Conservation (phyloP, 768 basidiomycete genomes). For the Hericium erinaceus region DNA sequence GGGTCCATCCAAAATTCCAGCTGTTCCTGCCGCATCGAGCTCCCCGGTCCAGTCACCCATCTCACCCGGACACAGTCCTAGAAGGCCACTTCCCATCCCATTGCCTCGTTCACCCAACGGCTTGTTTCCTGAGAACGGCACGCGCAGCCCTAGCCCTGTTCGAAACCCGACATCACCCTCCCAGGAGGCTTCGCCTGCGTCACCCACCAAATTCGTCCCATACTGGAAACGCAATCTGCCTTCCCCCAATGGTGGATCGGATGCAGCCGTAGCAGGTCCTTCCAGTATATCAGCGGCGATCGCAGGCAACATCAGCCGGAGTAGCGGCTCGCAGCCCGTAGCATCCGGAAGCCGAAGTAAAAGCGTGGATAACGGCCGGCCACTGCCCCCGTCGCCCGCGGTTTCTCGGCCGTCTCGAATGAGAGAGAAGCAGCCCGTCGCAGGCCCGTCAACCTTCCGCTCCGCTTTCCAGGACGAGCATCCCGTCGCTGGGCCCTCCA, state of each 20-base stretch:
- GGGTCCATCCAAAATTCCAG: background rate
- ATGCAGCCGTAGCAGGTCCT: background rate
- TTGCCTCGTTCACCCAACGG: slow-evolving; percentile 2
- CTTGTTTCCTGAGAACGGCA: background rate
- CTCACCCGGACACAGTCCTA: slow-evolving; percentile 6
- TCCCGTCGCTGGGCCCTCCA: background rate
- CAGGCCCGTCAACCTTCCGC: background rate
- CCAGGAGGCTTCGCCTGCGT: background rate
- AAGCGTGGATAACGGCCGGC: slow-evolving; percentile 9
- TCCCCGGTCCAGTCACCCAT: slow-evolving; percentile 8
- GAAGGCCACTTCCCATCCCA: slow-evolving; percentile 11
- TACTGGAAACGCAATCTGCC: slow-evolving; percentile 16
- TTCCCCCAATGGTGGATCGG: slow-evolving; percentile 6
- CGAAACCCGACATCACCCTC: slow-evolving; percentile 3
- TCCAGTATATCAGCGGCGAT: background rate
- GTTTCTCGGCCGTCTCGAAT: too few species aligned
- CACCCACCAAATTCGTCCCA: slow-evolving; percentile 10
- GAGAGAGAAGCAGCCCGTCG: slow-evolving; percentile 2
- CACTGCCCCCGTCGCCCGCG: slow-evolving; percentile 11
- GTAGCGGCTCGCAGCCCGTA: background rate
- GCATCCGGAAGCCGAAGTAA: slow-evolving; percentile 8
- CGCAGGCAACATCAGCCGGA: background rate
- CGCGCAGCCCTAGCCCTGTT: slow-evolving; percentile 10
- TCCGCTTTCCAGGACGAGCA: background rate
- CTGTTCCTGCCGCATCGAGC: background rate